A percentile compares a stretch with the other conserved stretches of the same genome.
Evolutionary conservation across 2,329 filamentous ascomycete genomes (phyloP).

Genomic region (Claviceps citrina): DNA sequence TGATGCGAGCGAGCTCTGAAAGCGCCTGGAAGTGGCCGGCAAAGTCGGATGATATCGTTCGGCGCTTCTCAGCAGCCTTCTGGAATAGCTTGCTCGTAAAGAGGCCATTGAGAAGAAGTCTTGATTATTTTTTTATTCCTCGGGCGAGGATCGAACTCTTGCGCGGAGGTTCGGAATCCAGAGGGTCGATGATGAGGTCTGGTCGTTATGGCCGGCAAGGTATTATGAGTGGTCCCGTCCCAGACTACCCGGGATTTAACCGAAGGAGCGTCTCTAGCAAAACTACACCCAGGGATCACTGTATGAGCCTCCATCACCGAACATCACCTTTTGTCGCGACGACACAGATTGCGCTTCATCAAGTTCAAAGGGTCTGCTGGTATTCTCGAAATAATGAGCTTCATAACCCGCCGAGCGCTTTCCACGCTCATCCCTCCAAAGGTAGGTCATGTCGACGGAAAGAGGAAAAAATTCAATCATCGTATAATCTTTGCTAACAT

Average conservation of each 20-base stretch:
- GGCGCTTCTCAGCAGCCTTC: constrained; percentile 35
- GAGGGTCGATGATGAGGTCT: constrained; percentile 7
- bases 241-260: constrained; percentile 29
- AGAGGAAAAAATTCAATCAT: background rate
- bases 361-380: constrained; percentile 10
- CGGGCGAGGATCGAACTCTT: constrained; percentile 9
- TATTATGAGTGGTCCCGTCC: constrained; percentile 29
- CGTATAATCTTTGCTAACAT: constrained; percentile 12
- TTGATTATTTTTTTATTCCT: constrained; percentile 11
- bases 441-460: constrained; percentile 38
- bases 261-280: constrained; percentile 36
- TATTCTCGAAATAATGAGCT: constrained; percentile 62
- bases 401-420: constrained; percentile 75
- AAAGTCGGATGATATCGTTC: constrained; percentile 21
- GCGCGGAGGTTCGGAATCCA: constrained; percentile 4
- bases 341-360: constrained; percentile 15
- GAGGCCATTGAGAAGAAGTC: constrained; percentile 42
- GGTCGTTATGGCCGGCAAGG: background rate
- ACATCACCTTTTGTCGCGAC: constrained; percentile 17
- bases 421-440: constrained; percentile 99
- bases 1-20: constrained; percentile 36
- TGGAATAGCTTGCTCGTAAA: constrained; percentile 41
- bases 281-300: constrained; percentile 10
- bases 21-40: constrained; percentile 34
- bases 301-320: constrained; percentile 19